These are phyloP conservation scores for Trametes cingulata DNA, from an alignment of 768 basidiomycete species.

Conservation along the genomic window DNA sequence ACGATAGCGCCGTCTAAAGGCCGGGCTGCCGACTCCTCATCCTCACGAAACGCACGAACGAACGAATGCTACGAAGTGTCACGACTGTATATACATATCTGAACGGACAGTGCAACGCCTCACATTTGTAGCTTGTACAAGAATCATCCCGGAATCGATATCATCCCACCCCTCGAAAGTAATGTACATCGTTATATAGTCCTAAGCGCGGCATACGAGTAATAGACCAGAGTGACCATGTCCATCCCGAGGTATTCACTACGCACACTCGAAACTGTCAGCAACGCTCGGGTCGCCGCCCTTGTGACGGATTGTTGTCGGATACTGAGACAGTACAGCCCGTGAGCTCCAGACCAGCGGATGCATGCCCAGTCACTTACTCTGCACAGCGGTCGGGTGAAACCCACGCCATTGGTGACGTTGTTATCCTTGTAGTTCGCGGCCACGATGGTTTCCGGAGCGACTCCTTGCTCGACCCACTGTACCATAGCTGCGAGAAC, in stretches of 20 bases:
- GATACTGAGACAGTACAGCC: conserved; percentile 6
- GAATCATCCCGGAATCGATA: no score
- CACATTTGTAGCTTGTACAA: no score
- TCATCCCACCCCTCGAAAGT: not conserved
- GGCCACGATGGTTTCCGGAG: conserved; percentile 29
- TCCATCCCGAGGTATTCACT: not conserved
- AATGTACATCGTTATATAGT: not conserved
- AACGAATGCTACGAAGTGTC: not conserved
- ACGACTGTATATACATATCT: not conserved
- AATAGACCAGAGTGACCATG: no score
- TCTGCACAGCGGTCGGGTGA: conserved; percentile 25
- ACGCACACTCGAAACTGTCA: conserved; percentile 12
- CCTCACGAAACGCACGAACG: no score
- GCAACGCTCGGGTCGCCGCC: conserved; percentile 14
- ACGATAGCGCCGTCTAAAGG: conserved; percentile 24
- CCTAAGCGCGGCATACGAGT: no score
- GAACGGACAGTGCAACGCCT: not conserved
- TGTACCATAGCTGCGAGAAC: conserved; percentile 33
- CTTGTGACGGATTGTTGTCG: not conserved
- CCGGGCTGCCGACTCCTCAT: not conserved
- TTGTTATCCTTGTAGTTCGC: conserved; percentile 24
- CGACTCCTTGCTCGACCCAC: conserved; percentile 37
- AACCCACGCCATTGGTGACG: conserved; percentile 22
- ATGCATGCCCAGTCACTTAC: conserved; percentile 12
- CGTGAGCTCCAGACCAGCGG: not conserved